Base-by-base conservation (phyloP, 2,329 filamentous ascomycete genomes). In the Kalaharituber pfeilii region DNA sequence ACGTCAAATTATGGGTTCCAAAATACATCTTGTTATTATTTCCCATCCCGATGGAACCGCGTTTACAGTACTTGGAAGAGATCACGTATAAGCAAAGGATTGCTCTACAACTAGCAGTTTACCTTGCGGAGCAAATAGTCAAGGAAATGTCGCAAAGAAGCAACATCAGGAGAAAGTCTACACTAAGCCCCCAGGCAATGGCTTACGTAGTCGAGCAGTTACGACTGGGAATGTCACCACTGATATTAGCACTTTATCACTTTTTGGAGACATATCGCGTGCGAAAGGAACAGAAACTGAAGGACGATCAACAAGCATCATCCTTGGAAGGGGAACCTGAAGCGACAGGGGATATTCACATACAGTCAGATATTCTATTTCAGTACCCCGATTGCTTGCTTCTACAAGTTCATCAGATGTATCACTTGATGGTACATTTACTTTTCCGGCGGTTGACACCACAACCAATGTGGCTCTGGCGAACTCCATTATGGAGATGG, bases 381-480 rank as follows among this genome's bases (percentile, higher is more conserved):
- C 52, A 57, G 18, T 61, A 61, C 44, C 56, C 58, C 7, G 58
- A 61, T 52, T 53, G 51, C 18, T 51, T 59, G 51, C 51, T 61
- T 2, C 53, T 60, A 20, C 53, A 57, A 28, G 44, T 59, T n/a
- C 58, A 61, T 33, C 59, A 60, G 27, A 60, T 61, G 59, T 61
- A 57, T 33, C 53, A 60, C 30, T 51, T 61, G 18, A 54, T 61
- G 18, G 51, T 61, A 13, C 58, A 59, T 33, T 50, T 61, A 25
- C 53, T 61, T 27, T 53, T 57, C 25, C 56, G 58, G 30, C 54
- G 59, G 29, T 52, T 61, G n/a, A 58, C 54, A 26, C 51, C 54
- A 11, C 25, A 29, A 20, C 26, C 44, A 18, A 33, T 56, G 11
- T 52, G 39, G 3, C 52, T 58, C 28, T 22, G 51, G 2, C 50